Conservation (phyloP, 805 yeast species). For the Candida methanosorbosa region DNA sequence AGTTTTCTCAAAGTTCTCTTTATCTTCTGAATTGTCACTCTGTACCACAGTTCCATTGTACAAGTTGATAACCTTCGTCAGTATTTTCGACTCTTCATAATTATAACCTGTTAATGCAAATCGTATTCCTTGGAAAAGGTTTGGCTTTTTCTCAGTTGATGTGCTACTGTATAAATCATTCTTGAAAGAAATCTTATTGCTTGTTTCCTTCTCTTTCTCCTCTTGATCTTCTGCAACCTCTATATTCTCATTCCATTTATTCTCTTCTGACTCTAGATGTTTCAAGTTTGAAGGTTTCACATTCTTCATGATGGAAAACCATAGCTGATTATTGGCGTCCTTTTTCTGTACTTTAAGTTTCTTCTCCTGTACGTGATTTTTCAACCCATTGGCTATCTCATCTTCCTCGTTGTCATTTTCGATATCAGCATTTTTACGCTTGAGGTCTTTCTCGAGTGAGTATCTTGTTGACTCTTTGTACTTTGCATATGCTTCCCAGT, state of each 20-base stretch:
- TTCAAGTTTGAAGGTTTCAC: constrained; percentile 6
- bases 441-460: constrained; percentile 3
- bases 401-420: constrained; percentile 1
- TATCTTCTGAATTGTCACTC: not conserved
- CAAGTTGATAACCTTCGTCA: constrained; percentile 14
- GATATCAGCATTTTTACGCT: constrained; percentile 3
- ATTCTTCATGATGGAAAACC: constrained; percentile 18
- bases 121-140: constrained; percentile 9
- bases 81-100: constrained; percentile 8
- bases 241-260: no score
- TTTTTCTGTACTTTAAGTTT: constrained; percentile 16
- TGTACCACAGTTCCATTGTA: constrained; percentile 14
- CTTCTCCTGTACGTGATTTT: constrained; percentile 9
- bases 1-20: constrained; percentile 10
- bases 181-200: not conserved
- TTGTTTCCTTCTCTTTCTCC: not conserved
- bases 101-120: constrained; percentile 14
- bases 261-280: constrained; percentile 1
- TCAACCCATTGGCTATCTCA: not conserved
- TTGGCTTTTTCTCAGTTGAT: constrained; percentile 6
- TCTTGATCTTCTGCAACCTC: no score
- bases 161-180: not conserved
- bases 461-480: constrained; percentile 7
- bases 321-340: constrained; percentile 12
- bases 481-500: constrained; percentile 24